Evolutionary conservation across 1,284 basidiomycete species (phyloP), one percentile per base, ranked within the genome.

Genomic region (Jaminaea rosea): DNA sequence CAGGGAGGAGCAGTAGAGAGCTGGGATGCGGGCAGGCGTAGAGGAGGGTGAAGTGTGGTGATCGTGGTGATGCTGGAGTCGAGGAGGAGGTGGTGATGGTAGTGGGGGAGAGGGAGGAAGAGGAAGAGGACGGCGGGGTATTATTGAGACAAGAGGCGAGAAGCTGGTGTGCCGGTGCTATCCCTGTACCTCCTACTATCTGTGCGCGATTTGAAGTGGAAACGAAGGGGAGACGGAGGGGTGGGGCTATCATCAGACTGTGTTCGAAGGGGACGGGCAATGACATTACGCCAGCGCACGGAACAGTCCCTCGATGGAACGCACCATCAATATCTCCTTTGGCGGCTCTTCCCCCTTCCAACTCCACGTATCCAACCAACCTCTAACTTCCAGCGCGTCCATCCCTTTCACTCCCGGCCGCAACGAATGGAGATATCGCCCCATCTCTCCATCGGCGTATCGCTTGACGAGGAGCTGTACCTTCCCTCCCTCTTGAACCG

Each of bases 361-460:
- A n/a, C n/a, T 23, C 39, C 39, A 42, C 19, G 19, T 42, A n/a
- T 42, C 24, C 6, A 42, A 13, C 39, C 39, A 42, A 24, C 39
- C 39, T 11, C 39, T 15, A n/a, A 42, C 39, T 11, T 15, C 15
- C 19, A 42, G 19, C 4, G 19, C n/a, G n/a, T n/a, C n/a, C 19
- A 21, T 42, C 39, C 4, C 15, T 23, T 21, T 21, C 15, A 4
- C 6, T 42, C n/a, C n/a, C n/a, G n/a, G n/a, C n/a, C n/a, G n/a
- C 39, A 42, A 42, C 19, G 19, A n/a, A 24, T 42, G 39, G 3
- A 42, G 19, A 4, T 23, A 42, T 5, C 39, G 13, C 19, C 39
- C 39, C 39, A 42, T 42, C 39, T 42, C 39, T 11, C 39, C 39
- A 42, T 42, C 39, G 3, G 13, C 39, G 19, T 42, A 42, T 13